Base-by-base conservation (phyloP, 345 rosid species). In the Mercurialis annua region DNA sequence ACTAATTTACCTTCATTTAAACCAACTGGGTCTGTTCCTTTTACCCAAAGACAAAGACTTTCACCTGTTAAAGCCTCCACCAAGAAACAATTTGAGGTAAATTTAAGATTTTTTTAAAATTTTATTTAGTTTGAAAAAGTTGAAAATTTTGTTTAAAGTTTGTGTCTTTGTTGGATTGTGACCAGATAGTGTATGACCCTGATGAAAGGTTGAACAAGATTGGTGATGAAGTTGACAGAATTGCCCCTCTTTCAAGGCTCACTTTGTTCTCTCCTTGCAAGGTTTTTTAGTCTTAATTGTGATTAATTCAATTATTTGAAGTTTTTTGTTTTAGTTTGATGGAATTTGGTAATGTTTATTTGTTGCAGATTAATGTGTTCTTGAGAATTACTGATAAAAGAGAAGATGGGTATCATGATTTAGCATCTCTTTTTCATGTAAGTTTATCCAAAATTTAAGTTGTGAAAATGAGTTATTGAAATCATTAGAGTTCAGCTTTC, bases 381-480 rank as follows among this genome's bases (percentile, higher is more conserved):
- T 82, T 94, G 85, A 84, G 96, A 78, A 87, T 94, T 50, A 94
- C 97, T 0, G 68, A 81, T 46, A 91, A 86, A 71, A 73, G 97
- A 51, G 95, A 85, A 74, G 99, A 94, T 73, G 99, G 96, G 64
- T 94, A 75, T 77, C 99, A 94, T 80, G 97, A 87, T 73, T 82
- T 94, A 76, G 97, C 99, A 4, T 94, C 97, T 71, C 87, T 90
- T 46, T 90, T 93, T 81, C 98, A 93, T 78, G 97, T 90, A 70
- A 85, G 89, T 56, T 61, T 2, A 24, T 64, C 43, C 6, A 12
- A 58, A 18, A 62, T 63, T 27, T 16, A 49, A 49, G 18, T 24
- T 65, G 14, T 34, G 30, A 42, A 57, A 57, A 57, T 65, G 40
- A 1, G 34, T 46, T n/a, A 26, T 0, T n/a, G n/a, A 51, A 34